These are phyloP conservation scores for Ophiostoma sp. DNA, from an alignment of 2,329 filamentous ascomycete species.

Conservation along the genomic window DNA sequence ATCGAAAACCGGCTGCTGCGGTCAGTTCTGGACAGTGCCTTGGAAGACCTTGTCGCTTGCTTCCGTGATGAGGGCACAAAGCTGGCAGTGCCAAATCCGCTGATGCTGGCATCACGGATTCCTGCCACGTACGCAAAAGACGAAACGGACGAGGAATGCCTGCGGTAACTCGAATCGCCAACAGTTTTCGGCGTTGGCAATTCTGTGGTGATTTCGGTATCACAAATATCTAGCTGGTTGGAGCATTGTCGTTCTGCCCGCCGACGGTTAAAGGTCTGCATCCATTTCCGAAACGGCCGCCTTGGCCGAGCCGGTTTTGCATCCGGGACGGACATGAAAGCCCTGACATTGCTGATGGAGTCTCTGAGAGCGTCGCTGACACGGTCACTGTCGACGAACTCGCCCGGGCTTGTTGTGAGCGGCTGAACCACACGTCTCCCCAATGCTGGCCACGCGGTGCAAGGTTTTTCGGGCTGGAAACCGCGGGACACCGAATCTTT, in stretches of 20 bases:
- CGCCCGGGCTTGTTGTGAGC: no score
- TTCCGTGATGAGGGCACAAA: conserved; percentile 56
- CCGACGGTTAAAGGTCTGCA: conserved; percentile 61
- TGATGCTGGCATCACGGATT: conserved; percentile 75
- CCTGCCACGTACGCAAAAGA: conserved; percentile 76
- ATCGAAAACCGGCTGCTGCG: conserved; percentile 58
- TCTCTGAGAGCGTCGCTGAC: not conserved
- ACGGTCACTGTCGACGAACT: no score
- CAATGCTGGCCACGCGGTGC: not conserved
- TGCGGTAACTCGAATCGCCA: conserved; percentile 32
- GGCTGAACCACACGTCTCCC: not conserved
- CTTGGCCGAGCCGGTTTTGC: conserved; percentile 20
- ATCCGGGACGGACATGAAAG: not conserved
- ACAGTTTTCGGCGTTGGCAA: not conserved
- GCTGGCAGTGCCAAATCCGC: conserved; percentile 64
- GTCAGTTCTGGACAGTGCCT: conserved; percentile 53
- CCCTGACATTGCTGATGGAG: not conserved
- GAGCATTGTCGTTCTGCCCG: conserved; percentile 33
- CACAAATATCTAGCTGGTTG: not conserved
- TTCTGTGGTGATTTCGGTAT: not conserved
- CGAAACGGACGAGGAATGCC: conserved; percentile 62
- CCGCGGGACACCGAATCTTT: not conserved
- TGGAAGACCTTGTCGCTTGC: conserved; percentile 49
- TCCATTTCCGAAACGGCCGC: conserved; percentile 64
- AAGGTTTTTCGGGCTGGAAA: not conserved